Base-by-base conservation (phyloP, 306 rosid species). In the Lathyrus sativus region DNA sequence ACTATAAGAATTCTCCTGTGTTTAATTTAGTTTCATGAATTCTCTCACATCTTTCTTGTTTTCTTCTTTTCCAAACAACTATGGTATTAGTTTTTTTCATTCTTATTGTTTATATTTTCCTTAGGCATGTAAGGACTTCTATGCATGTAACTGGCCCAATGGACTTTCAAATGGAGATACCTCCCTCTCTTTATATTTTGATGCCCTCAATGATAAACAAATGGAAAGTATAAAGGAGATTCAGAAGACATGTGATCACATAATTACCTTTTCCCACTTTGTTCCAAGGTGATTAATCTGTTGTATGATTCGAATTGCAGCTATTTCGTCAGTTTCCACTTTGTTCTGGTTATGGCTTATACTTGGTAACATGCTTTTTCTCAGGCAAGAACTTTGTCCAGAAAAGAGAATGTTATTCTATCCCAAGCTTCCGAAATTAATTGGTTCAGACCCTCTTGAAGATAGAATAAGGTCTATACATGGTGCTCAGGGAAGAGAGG, bases 391-490 rank as follows among this genome's bases (percentile, higher is more conserved):
- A 79, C 88, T 91, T 28, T 85, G 95, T 74, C 96, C 97, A n/a
- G 96, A 91, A 87, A 91, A 91, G 78, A 89, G 96, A 77, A 91
- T 89, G 96, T 78, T 91, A 43, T 91, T 89, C 83, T 91, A 91
- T 66, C 97, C 95, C 24, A 87, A 78, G 66, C 96, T 91, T 48
- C 97, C 96, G 11, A 91, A 85, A 78, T 81, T 91, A 74, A 87
- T 89, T 64, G 97, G 95, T 70, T 91, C 97, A 8, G 95, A 89
- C 50, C 74, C 37, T 78, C 96, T 91, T 11, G 91, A 89, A 76
- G 74, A 64, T 76, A 85, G 91, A 74, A 77, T 91, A 78, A 85
- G 95, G 78, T 84, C 87, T 3, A 85, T 91, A 62, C 95, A 91
- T 59, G 89, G 84, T 65, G 67, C 61, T 64, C 64, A 70, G 59